Conservation (phyloP, 371 early-diverging fungal genomes). For the Thermomucor indicae-seudaticae region DNA sequence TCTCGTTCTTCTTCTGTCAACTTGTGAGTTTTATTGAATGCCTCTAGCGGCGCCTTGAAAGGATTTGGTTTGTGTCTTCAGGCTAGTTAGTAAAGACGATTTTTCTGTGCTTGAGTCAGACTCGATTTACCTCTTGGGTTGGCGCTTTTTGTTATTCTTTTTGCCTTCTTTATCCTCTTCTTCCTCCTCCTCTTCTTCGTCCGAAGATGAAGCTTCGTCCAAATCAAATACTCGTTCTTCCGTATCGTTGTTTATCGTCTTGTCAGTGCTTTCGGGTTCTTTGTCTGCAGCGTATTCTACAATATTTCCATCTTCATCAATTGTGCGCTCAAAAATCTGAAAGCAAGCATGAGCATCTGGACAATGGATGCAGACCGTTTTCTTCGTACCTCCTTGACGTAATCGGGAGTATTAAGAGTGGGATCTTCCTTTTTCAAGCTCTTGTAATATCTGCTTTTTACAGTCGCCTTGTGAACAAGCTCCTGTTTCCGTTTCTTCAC, state of each 20-base stretch:
- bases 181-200: conserved; percentile 35
- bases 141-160: conserved; percentile 13
- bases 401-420: conserved; percentile 37
- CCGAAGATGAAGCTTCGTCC: conserved; percentile 17
- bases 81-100: neutral
- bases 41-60: conserved; percentile 52
- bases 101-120: neutral
- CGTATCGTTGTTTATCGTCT: conserved; percentile 8
- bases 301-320: conserved; percentile 56
- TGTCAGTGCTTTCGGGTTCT: neutral
- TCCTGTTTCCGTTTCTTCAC: conserved; percentile 55
- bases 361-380: neutral
- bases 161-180: conserved; percentile 15
- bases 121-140: conserved; percentile 2
- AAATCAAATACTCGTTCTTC: conserved; percentile 28
- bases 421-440: conserved; percentile 29
- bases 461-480: conserved; percentile 56
- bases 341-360: neutral
- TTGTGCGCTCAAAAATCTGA: conserved; percentile 60
- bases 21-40: conserved; percentile 38
- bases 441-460: conserved; percentile 59
- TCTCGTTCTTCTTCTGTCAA: conserved; percentile 32
- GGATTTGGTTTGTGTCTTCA: conserved; percentile 53
- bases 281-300: conserved; percentile 32
- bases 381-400: conserved; percentile 41